Conservation (phyloP, 1,284 basidiomycete genomes). For the Microbotryum lychnidis-dioicae region DNA sequence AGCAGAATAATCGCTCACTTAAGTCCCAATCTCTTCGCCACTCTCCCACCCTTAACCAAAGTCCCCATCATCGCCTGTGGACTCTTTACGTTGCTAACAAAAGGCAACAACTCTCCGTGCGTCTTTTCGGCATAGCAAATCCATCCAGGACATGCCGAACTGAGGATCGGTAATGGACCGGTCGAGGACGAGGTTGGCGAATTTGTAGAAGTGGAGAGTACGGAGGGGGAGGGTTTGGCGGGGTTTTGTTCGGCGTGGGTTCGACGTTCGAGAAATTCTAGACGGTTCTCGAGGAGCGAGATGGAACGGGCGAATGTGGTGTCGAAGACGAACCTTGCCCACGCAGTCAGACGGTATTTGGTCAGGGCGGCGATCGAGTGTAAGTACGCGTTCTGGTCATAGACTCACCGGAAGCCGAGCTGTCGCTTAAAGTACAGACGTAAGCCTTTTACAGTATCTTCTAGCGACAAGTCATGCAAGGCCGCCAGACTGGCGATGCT, state of each 20-base stretch:
- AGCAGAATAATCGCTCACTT: slow-evolving; percentile 46
- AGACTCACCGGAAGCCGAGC: slow-evolving; percentile 28
- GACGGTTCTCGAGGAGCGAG: slow-evolving; percentile 68
- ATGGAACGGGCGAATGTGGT: slow-evolving; percentile 90
- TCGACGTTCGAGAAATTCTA: slow-evolving; percentile 68
- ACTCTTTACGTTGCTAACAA: slow-evolving; percentile 79
- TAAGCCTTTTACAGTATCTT: slow-evolving; percentile 21
- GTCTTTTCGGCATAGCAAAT: slow-evolving; percentile 99
- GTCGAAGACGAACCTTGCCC: slow-evolving; percentile 57
- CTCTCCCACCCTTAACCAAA: slow-evolving; percentile 72
- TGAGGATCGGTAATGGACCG: slow-evolving; percentile 68
- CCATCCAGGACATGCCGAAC: slow-evolving; percentile 97
- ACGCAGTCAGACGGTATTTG: slow-evolving; percentile 42
- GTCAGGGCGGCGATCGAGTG: too few species aligned
- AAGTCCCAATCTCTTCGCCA: slow-evolving; percentile 56
- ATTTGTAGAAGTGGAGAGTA: slow-evolving; percentile 9
- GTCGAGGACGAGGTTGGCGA: slow-evolving; percentile 11
- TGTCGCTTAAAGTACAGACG: slow-evolving; percentile 29
- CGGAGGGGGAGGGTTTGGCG: slow-evolving; percentile 11
- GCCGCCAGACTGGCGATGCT: slow-evolving; percentile 81
- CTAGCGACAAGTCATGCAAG: slow-evolving; percentile 36
- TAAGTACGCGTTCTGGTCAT: too few species aligned
- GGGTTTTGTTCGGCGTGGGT: slow-evolving; percentile 5
- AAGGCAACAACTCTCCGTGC: slow-evolving; percentile 84
- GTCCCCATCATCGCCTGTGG: slow-evolving; percentile 92